Evolutionary conservation across 208 protist genomes (phyloP).

Genomic region (Spongospora subterranea): DNA sequence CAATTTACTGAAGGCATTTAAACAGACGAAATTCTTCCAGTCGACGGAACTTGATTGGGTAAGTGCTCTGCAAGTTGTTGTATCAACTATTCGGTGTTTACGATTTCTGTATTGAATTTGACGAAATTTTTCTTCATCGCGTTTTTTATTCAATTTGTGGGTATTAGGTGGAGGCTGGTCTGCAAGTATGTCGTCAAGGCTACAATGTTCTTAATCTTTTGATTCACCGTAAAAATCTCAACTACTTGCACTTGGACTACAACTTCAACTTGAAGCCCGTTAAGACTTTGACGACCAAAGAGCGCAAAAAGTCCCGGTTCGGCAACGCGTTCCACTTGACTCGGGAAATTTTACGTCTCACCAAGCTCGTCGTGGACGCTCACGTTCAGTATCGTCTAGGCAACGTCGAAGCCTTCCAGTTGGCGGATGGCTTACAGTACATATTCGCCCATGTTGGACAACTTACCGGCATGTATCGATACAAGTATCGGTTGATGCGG

Average conservation of each 20-base stretch:
- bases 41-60: slow-evolving; percentile 98
- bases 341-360: slow-evolving; percentile 98
- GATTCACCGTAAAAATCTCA: slow-evolving; percentile 99
- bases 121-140: no score
- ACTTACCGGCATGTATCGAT: slow-evolving; percentile 99
- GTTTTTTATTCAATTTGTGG: no score
- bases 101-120: background rate
- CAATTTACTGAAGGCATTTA: slow-evolving; percentile 88
- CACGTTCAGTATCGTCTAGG: slow-evolving; percentile 99
- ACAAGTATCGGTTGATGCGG: slow-evolving; percentile 99
- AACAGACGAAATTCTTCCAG: slow-evolving; percentile 98
- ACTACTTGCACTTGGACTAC: slow-evolving; percentile 99
- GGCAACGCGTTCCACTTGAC: slow-evolving; percentile 99
- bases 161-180: slow-evolving; percentile 92
- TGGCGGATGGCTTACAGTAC: slow-evolving; percentile 99
- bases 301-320: slow-evolving; percentile 99
- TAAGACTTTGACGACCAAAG: slow-evolving; percentile 99
- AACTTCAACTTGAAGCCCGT: slow-evolving; percentile 99
- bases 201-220: slow-evolving; percentile 99
- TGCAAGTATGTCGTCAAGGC: slow-evolving; percentile 99
- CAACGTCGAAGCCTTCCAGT: slow-evolving; percentile 97
- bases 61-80: no score
- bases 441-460: slow-evolving; percentile 98
- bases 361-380: slow-evolving; percentile 98
- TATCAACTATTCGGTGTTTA: background rate